Base-by-base conservation (phyloP, 2,329 filamentous ascomycete species). In the Incumbomyces delicatus region DNA sequence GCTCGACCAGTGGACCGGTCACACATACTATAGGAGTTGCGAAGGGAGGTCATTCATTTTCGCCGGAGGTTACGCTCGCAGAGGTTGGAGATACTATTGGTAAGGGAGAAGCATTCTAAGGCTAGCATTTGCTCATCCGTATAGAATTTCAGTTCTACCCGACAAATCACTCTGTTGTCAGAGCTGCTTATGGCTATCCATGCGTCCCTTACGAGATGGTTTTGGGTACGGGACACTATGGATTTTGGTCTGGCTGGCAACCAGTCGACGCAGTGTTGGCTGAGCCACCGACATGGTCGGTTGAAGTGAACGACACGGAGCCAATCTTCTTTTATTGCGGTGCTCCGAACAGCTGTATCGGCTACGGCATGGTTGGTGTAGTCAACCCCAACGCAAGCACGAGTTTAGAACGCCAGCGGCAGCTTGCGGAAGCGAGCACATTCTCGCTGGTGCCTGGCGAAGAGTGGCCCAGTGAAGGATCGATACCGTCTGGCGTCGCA, bases 301-400 rank as follows among this genome's bases (percentile, higher is more conserved):
- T 71, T 17, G 55, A 55, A 3, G 66, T 85, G 47, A 83, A 83
- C 54, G 68, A 80, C 52, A 81, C 78, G 0, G 62, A 74, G 17
- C 81, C 83, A 0, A 74, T 80, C 13, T 85, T 81, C 60, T 84
- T 76, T 62, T 87, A 86, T 61, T 87, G 81, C 52, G 77, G 80
- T 0, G 82, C 82, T 0, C 73, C 77, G 0, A 73, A 70, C 1
- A 85, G 81, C 1, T 90, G 85, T 57, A 70, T 72, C 2, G 61
- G 66, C 2, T 73, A 81, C 36, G 73, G 77, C 17, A 90, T 90
- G 85, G 74, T 90, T 13, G 85, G 84, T 2, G 82, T 77, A 1
- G 81, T 90, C 54, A 90, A 89, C 58, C 75, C 81, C 6, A 57
- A 56, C 41, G 50, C 49, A 31, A 51, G 41, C 14, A 50, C 50